phyloP scores from a whole-genome alignment of 2,329 filamentous ascomycete genomes.

The Fusarium robinianum region DNA sequence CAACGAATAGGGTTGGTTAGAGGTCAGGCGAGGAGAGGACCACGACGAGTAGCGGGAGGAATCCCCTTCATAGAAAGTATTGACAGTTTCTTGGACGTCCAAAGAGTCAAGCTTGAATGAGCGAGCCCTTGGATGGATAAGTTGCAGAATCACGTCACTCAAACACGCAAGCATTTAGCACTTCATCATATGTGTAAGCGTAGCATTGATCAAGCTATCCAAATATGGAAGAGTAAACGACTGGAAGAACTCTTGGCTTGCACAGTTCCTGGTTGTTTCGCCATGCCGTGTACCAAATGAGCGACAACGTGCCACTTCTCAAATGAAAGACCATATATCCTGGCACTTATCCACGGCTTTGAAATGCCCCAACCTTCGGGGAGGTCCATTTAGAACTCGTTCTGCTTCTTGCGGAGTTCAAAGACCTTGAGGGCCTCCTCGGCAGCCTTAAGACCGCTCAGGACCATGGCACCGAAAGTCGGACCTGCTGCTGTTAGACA shows the following conservation, averaged over 20 bases:
- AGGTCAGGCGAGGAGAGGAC: background rate
- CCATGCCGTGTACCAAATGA: too few species aligned
- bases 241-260: constrained; percentile 2
- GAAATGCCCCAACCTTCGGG: background rate
- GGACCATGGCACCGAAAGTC: constrained; percentile 87
- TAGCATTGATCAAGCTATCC: too few species aligned
- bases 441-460: constrained; percentile 87
- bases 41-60: background rate
- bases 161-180: too few species aligned
- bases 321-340: constrained; percentile 22
- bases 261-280: too few species aligned
- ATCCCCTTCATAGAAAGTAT: constrained; percentile 3
- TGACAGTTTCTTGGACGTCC: constrained; percentile 1
- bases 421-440: constrained; percentile 82
- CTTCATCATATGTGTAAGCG: too few species aligned
- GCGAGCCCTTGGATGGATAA: background rate
- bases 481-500: constrained; percentile 50
- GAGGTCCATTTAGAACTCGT: constrained; percentile 61
- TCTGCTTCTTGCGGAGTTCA: constrained; percentile 77
- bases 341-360: background rate
- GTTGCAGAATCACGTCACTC: too few species aligned
- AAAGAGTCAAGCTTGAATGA: constrained; percentile 10
- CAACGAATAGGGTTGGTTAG: constrained; percentile 10
- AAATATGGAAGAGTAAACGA: background rate
- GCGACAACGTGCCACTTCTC: constrained; percentile 11